Evolutionary conservation across 306 rosid species (phyloP), one percentile per base, ranked within the genome.

Genomic region (Cyamopsis tetragonoloba): DNA sequence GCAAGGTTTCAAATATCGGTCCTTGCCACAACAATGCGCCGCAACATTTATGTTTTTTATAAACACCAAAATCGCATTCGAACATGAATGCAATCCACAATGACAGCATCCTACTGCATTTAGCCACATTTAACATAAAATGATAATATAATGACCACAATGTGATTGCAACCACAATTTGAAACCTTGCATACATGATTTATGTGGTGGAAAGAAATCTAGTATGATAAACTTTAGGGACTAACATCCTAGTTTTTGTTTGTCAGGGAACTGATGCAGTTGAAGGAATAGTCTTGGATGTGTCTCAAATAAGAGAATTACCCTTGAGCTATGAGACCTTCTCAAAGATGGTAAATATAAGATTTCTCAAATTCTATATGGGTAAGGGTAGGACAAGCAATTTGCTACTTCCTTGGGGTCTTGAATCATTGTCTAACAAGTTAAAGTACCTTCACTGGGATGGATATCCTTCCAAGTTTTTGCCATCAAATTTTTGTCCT

Each of bases 381-480:
- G 14, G 50, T 4, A 67, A 17, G 28, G 50, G 49, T 22, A 50
- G 50, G 50, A 37, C 49, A 50, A 49, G 35, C 48, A 30, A 74
- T 74, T 7, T 68, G 59, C 13, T 30, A 6, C 60, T 28, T 41
- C 64, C 58, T 20, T 13, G 31, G 1, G 57, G 66, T 7, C 57
- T 67, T 13, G 43, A 76, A 10, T 34, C 24, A 43, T 11, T 76
- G 19, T 61, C 76, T 17, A 67, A 24, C 37, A 67, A 67, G 51
- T 14, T 67, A 22, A 49, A 42, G 38, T 35, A 50, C 47, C 17
- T 75, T 1, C 62, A 56, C 1, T 67, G 78, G 72, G 30, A 53
- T 43, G 72, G 48, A 63, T 73, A 64, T 62, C 78, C 66, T 63
- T 43, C 53, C 19, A 23, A 57, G 51, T 75, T 62, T 46, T 14